phyloP scores from a whole-genome alignment of 257 asterid species.

The Jacaranda copaia region DNA sequence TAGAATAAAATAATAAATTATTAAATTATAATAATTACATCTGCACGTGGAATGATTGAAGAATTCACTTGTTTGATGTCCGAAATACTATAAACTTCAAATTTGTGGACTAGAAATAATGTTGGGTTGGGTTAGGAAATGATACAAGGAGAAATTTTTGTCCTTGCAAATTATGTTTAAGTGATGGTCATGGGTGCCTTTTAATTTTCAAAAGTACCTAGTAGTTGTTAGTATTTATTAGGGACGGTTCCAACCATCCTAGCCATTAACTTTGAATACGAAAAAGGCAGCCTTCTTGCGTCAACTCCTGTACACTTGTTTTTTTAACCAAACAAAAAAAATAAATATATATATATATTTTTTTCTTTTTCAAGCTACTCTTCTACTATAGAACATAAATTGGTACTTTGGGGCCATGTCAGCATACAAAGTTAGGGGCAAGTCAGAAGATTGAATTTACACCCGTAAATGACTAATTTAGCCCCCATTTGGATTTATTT shows the following conservation, averaged over 20 bases:
- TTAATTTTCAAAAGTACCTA: slow-evolving; percentile 28
- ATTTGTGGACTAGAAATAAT: neutral
- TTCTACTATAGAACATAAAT: no score
- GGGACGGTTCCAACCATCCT: slow-evolving; percentile 34
- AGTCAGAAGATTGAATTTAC: neutral
- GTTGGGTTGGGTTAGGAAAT: neutral
- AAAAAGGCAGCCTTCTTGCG: slow-evolving; percentile 4
- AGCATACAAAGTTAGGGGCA: neutral
- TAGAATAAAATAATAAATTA: no score
- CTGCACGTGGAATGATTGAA: no score
- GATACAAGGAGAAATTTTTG: neutral
- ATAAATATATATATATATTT: no score
- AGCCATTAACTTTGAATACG: slow-evolving; percentile 12
- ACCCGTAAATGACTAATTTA: no score
- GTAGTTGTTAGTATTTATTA: slow-evolving; percentile 34
- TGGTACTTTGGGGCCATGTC: neutral
- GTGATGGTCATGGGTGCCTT: neutral
- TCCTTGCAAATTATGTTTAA: neutral
- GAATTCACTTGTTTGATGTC: no score
- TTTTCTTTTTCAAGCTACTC: no score
- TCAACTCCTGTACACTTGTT: no score
- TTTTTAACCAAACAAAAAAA: no score
- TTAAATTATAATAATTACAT: no score
- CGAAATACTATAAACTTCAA: neutral
- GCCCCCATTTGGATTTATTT: no score